A percentile compares a stretch with the other conserved stretches of the same genome.
Evolutionary conservation across 805 yeast species (phyloP).

Genomic region (Starmerella powellii): DNA sequence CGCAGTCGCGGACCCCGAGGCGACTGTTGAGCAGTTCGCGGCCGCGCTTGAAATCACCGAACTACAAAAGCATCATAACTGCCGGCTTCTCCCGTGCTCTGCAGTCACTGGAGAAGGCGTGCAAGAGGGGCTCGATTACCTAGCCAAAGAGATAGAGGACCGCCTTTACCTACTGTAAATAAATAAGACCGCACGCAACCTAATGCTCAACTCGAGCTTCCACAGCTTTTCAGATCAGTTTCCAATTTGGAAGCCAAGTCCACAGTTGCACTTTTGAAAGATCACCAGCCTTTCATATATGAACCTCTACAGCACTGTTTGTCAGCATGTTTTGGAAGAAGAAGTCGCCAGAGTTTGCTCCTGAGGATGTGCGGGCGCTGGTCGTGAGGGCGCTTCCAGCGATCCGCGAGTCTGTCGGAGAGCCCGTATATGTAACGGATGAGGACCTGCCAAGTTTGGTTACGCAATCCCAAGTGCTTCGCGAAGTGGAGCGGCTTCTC

Average conservation of each 20-base stretch:
- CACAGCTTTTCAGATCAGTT: background rate
- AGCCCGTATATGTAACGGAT: slow-evolving; percentile 5
- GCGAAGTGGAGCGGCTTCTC: slow-evolving; percentile 3
- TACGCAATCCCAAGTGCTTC: slow-evolving; percentile 2
- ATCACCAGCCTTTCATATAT: too few species aligned
- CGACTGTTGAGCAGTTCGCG: slow-evolving; percentile 5
- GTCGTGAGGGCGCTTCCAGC: slow-evolving; percentile 5
- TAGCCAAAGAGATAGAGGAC: slow-evolving; percentile 32
- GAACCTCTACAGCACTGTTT: background rate
- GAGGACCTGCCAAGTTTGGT: slow-evolving; percentile 1
- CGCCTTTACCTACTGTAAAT: slow-evolving; percentile 27
- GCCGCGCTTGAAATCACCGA: slow-evolving; percentile 27
- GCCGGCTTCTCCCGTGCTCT: slow-evolving; percentile 36
- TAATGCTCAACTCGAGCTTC: background rate
- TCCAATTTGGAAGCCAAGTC: too few species aligned
- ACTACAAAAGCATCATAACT: slow-evolving; percentile 32
- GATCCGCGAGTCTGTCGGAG: slow-evolving; percentile 6
- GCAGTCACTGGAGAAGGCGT: slow-evolving; percentile 38
- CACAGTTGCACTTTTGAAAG: too few species aligned
- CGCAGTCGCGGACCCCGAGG: slow-evolving; percentile 19
- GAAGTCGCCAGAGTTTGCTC: slow-evolving; percentile 15
- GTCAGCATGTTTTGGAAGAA: slow-evolving; percentile 3
- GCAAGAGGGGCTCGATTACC: slow-evolving; percentile 35
- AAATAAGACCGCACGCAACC: background rate
- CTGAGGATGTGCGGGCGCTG: slow-evolving; percentile 5